Evolutionary conservation across 495 filamentous ascomycete genomes (phyloP).

Genomic region (Aspergillus haitiensis): DNA sequence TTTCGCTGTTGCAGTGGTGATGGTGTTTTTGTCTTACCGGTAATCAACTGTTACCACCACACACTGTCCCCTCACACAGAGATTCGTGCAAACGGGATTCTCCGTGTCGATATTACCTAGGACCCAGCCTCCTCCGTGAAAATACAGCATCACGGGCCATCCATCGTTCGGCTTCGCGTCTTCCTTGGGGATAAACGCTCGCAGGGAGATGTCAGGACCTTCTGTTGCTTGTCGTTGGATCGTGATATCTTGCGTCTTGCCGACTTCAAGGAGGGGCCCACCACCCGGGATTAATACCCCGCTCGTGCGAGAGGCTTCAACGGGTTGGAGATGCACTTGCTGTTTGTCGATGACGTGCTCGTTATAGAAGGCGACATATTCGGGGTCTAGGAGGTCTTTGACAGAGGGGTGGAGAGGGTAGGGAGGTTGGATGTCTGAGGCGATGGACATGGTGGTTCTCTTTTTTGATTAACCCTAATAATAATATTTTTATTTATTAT

Average conservation of each 20-base stretch:
- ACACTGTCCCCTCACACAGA: constrained; percentile 50
- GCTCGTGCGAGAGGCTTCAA: constrained; percentile 51
- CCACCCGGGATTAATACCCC: constrained; percentile 56
- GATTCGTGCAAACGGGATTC: constrained; percentile 57
- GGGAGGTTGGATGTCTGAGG: constrained; percentile 43
- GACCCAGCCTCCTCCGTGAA: constrained; percentile 62
- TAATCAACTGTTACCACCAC: constrained; percentile 59
- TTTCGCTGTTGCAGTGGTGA: no score
- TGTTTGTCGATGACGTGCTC: constrained; percentile 50
- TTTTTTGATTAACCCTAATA: background rate
- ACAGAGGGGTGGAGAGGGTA: constrained; percentile 58
- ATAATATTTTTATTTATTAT: background rate
- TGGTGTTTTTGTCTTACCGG: constrained; percentile 30
- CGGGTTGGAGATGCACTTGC: constrained; percentile 54
- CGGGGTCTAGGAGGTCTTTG: constrained; percentile 45
- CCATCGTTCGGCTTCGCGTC: constrained; percentile 39
- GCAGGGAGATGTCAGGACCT: constrained; percentile 47
- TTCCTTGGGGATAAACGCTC: constrained; percentile 51
- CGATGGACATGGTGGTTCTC: constrained; percentile 30
- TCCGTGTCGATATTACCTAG: constrained; percentile 59
- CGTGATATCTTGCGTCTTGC: constrained; percentile 49
- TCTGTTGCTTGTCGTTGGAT: constrained; percentile 47
- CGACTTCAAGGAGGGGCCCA: constrained; percentile 51
- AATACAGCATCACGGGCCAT: constrained; percentile 58
- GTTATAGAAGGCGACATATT: constrained; percentile 58